Evolutionary conservation across 2,329 filamentous ascomycete genomes (phyloP).

Genomic region (Calonectria pteridis): DNA sequence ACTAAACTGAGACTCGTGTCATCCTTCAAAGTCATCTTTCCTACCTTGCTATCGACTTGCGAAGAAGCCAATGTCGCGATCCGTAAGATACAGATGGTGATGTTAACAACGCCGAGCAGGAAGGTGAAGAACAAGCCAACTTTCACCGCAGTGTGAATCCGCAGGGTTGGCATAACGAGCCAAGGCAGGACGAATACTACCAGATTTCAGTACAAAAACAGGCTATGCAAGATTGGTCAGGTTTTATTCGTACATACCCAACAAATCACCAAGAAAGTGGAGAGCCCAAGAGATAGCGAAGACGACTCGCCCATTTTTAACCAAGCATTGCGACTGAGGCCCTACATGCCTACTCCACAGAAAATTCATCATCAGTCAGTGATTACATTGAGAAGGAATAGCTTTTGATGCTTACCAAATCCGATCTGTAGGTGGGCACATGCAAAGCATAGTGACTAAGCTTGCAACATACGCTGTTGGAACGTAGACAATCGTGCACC

Average conservation of each 20-base stretch:
- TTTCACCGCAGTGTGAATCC: not conserved
- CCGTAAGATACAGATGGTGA: not conserved
- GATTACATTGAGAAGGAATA: not conserved
- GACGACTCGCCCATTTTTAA: not conserved
- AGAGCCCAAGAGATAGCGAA: not conserved
- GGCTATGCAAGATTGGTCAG: not conserved
- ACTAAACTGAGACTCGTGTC: not conserved
- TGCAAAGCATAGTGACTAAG: not conserved
- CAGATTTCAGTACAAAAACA: not conserved
- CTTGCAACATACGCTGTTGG: not conserved
- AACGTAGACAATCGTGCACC: not conserved
- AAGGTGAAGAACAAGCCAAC: constrained; percentile 4
- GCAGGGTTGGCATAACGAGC: not conserved
- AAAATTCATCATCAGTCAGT: not conserved
- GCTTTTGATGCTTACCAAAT: not conserved
- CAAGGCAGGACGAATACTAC: not conserved
- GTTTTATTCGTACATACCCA: not conserved
- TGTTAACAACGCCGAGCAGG: not conserved
- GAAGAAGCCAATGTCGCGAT: not conserved
- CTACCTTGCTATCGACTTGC: not conserved
- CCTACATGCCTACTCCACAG: constrained; percentile 30
- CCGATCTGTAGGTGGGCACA: not conserved
- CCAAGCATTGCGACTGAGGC: not conserved
- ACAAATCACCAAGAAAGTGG: not conserved
- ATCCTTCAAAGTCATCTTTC: not conserved